phyloP scores from a whole-genome alignment of 2,329 filamentous ascomycete genomes.

The Plenodomus lindquistii region DNA sequence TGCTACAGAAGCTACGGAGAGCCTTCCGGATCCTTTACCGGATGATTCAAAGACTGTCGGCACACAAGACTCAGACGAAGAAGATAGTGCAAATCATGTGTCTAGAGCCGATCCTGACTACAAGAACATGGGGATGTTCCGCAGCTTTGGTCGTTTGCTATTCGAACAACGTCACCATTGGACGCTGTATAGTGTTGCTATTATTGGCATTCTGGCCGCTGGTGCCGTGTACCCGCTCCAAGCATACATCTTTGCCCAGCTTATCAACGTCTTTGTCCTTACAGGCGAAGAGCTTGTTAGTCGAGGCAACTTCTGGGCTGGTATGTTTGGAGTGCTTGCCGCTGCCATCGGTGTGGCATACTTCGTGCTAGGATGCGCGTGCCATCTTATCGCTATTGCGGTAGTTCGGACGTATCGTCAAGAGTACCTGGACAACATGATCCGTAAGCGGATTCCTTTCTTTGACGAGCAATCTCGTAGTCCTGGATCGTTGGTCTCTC shows the following conservation, averaged over 20 bases:
- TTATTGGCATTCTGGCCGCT: conserved; percentile 33
- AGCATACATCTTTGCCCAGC: conserved; percentile 44
- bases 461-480: conserved; percentile 66
- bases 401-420: conserved; percentile 59
- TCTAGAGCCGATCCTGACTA: conserved; percentile 29
- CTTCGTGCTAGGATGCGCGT: conserved; percentile 50
- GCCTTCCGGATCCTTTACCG: conserved; percentile 17
- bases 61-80: conserved; percentile 11
- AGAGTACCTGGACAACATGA: conserved; percentile 64
- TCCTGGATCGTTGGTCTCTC: conserved; percentile 62
- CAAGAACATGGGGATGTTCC: conserved; percentile 33
- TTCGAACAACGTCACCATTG: conserved; percentile 41
- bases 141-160: conserved; percentile 40
- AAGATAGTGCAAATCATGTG: conserved; percentile 4
- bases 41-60: conserved; percentile 21
- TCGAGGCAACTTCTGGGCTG: conserved; percentile 62
- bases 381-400: conserved; percentile 42
- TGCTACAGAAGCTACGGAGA: conserved; percentile 26
- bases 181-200: conserved; percentile 36
- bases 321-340: conserved; percentile 68
- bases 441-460: conserved; percentile 62
- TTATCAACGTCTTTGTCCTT: conserved; percentile 44
- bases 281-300: conserved; percentile 30
- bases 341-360: conserved; percentile 58
- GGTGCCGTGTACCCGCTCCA: conserved; percentile 46